Conservation (phyloP, 2,329 filamentous ascomycete species). For the Venturia aucupariae region DNA sequence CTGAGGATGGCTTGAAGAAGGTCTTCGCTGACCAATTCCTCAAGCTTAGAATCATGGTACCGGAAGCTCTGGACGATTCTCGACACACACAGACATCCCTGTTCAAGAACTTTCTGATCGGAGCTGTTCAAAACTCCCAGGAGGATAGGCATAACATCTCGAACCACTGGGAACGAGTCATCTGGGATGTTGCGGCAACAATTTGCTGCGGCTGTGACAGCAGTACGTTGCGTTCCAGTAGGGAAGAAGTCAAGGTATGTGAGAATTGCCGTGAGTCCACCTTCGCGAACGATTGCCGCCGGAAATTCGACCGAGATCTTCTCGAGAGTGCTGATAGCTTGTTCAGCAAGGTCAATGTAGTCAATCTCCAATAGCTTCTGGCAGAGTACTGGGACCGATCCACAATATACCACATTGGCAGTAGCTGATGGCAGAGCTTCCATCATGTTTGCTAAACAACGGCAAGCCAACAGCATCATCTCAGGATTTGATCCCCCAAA, state of each 20-base stretch:
- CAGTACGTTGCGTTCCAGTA: conserved; percentile 91
- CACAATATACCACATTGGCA: conserved; percentile 94
- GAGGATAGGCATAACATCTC: conserved; percentile 93
- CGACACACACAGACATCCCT: conserved; percentile 90
- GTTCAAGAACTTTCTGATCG: conserved; percentile 94
- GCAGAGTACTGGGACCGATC: conserved; percentile 87
- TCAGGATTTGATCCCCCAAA: conserved; percentile 86
- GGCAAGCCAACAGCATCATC: conserved; percentile 92
- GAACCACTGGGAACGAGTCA: conserved; percentile 83
- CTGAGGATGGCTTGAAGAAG: conserved; percentile 77
- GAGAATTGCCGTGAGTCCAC: conserved; percentile 88
- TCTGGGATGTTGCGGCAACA: conserved; percentile 95
- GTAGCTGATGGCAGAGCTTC: conserved; percentile 89
- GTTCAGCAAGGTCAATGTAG: conserved; percentile 95
- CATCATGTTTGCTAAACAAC: conserved; percentile 95
- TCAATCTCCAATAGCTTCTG: conserved; percentile 92
- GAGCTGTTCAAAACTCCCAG: conserved; percentile 83
- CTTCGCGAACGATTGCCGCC: conserved; percentile 87
- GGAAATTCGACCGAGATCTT: conserved; percentile 98
- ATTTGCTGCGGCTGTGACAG: conserved; percentile 94
- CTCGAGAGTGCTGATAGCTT: conserved; percentile 89
- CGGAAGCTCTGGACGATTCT: conserved; percentile 96
- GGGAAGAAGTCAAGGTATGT: conserved; percentile 97
- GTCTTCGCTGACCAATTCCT: conserved; percentile 83
- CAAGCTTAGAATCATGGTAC: conserved; percentile 75